phyloP scores from a whole-genome alignment of 2,329 filamentous ascomycete genomes.

The Colletotrichum scovillei region DNA sequence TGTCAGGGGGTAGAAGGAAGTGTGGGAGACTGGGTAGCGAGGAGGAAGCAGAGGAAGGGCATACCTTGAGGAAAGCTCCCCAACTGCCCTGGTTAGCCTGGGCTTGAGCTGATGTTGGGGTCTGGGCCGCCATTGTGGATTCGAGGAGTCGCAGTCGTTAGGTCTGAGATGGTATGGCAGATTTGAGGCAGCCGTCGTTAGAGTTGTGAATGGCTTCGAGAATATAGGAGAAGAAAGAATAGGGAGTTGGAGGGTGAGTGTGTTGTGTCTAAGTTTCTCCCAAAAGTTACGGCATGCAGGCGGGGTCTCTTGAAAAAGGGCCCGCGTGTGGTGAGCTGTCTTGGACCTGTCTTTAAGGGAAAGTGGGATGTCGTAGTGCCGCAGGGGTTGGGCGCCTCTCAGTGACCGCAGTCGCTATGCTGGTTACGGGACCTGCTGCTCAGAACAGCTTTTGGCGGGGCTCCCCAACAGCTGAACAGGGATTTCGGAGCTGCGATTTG shows the following conservation, averaged over 20 bases:
- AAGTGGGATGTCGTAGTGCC: conserved; percentile 23
- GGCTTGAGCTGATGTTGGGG: conserved; percentile 20
- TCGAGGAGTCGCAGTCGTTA: neutral
- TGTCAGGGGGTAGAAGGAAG: neutral
- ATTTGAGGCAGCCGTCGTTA: neutral
- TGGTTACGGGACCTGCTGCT: neutral
- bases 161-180: neutral
- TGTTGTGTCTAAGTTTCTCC: neutral
- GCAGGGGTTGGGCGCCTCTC: neutral
- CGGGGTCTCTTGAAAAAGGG: neutral
- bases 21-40: neutral
- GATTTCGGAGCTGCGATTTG: neutral
- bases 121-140: conserved; percentile 17
- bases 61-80: conserved; percentile 34
- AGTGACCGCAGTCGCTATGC: neutral
- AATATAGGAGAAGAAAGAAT: neutral
- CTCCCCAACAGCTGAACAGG: conserved; percentile 1
- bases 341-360: conserved; percentile 8
- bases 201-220: neutral
- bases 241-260: neutral
- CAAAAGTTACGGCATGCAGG: neutral
- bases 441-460: conserved; percentile 17
- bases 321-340: neutral
- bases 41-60: neutral
- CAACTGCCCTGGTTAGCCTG: conserved; percentile 26